Conservation (phyloP, 2,329 filamentous ascomycete genomes). For the Thielaviopsis ethacetica region DNA sequence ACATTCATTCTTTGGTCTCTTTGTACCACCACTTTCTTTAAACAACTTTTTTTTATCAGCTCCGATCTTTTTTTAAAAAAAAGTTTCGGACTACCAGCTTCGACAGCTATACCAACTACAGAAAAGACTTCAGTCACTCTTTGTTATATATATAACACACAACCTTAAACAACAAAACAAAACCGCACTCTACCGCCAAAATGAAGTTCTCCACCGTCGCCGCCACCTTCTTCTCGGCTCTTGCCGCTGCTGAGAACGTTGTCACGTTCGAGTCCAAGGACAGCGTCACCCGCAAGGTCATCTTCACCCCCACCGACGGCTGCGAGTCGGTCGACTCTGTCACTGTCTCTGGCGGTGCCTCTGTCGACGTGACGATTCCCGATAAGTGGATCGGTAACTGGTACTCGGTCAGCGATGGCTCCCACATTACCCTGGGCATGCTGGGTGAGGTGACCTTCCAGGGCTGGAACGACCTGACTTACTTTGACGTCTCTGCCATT, state of each 20-base stretch:
- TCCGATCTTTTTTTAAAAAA: not conserved
- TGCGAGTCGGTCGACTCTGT: constrained; percentile 22
- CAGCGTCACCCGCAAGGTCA: constrained; percentile 28
- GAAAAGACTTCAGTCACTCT: constrained; percentile 2
- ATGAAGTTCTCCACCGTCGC: constrained; percentile 20
- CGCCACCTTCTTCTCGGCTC: constrained; percentile 26
- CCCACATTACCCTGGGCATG: constrained; percentile 29
- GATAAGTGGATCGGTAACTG: constrained; percentile 32
- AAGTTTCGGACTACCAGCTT: not conserved
- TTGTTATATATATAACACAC: not conserved
- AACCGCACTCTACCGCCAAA: not conserved
- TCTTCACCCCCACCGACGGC: constrained; percentile 30
- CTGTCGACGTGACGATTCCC: constrained; percentile 27
- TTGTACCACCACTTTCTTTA: constrained; percentile 3
- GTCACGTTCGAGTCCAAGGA: constrained; percentile 46
- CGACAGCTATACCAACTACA: not conserved
- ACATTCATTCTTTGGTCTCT: constrained; percentile 10
- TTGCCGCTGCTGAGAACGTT: constrained; percentile 30
- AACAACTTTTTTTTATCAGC: not conserved
- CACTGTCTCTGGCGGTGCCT: constrained; percentile 22
- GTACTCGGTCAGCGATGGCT: constrained; percentile 31
- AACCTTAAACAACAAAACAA: not conserved
- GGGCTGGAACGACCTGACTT: constrained; percentile 31
- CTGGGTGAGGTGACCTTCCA: constrained; percentile 35
- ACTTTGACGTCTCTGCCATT: constrained; percentile 44